Conservation (phyloP, 2,329 filamentous ascomycete species). For the Colletotrichum chlorophyti region DNA sequence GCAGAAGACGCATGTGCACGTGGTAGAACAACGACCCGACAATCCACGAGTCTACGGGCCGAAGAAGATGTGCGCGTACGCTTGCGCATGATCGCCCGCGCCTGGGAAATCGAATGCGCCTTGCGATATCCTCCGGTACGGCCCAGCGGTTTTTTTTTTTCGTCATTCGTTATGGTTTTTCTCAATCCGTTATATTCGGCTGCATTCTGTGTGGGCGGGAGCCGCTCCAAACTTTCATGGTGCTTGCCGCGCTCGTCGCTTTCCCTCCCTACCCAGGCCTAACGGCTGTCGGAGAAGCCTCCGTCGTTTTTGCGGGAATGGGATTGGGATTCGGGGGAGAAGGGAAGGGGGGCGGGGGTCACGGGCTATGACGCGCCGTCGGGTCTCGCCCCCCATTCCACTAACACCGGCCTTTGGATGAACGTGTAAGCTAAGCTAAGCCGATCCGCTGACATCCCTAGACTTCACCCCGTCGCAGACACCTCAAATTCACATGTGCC, state of each 20-base stretch:
- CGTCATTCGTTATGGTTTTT: conserved; percentile 18
- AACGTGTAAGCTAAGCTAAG: conserved; percentile 18
- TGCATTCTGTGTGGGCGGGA: conserved; percentile 14
- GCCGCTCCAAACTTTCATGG: conserved; percentile 11
- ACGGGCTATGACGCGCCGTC: conserved; percentile 19
- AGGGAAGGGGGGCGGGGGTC: no score
- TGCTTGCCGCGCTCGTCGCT: conserved; percentile 12
- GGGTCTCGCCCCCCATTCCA: conserved; percentile 12
- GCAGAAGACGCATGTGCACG: conserved; percentile 48
- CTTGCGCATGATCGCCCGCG: conserved; percentile 40
- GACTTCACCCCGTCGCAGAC: conserved; percentile 5
- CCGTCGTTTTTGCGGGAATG: no score
- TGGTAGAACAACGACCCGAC: conserved; percentile 38
- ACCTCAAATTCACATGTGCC: conserved; percentile 1
- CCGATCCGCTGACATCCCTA: conserved; percentile 26
- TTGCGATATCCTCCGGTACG: conserved; percentile 33
- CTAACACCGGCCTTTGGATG: conserved; percentile 17
- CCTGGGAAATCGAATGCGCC: conserved; percentile 40
- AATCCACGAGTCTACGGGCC: conserved; percentile 45
- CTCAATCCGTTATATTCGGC: background rate
- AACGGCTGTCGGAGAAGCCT: conserved; percentile 17
- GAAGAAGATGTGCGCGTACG: conserved; percentile 32
- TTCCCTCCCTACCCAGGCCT: no score
- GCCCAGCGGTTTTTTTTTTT: conserved; percentile 18
- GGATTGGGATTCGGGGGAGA: conserved; percentile 11